Base-by-base conservation (phyloP, 495 filamentous ascomycete species). In the Aspergillus ellipticus region DNA sequence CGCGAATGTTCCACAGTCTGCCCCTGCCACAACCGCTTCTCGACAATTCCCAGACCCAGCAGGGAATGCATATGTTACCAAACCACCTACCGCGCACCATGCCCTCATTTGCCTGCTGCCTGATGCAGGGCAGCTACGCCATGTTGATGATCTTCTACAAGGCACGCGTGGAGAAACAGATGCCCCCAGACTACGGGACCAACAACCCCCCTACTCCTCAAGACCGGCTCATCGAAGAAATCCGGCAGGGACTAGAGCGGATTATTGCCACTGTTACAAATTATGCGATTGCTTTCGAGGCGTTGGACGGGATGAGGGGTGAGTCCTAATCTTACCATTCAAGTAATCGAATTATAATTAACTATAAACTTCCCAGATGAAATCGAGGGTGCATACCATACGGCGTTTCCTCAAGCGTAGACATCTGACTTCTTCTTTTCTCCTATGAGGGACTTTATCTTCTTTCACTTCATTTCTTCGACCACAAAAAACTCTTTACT, bases 221-320 rank as follows among this genome's bases (percentile, higher is more conserved):
- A 0, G 76, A 77, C 19, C 67, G 70, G 16, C 60, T 84, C 1
- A 70, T 78, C n/a, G 73, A 76, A 24, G 78, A 80, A 47, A 62
- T 85, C n/a, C 70, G 79, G n/a, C 72, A 78, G 59, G 82, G 79
- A 0, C 61, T 85, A 15, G 69, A 76, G 9, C 68, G 77, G 3
- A 76, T 84, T 43, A 65, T 83, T 21, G 67, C 63, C 11, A 74
- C 78, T 11, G 67, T 82, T 1, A 73, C 76, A 17, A 85, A 84
- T 61, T 85, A 83, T 53, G 77, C 76, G 8, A 63, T 74, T 51
- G 80, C 82, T 57, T 85, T 81, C 55, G 82, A 85, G 67, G 82
- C 82, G 6, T 66, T 85, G 52, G 78, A 78, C 56, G 82, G 82
- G 17, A 84, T 85, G 82, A 75, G 80, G 80, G 81, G 82, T 84